These are phyloP conservation scores for Myriosclerotinia curreyana DNA, from an alignment of 2,329 filamentous ascomycete species.

Conservation along the genomic window DNA sequence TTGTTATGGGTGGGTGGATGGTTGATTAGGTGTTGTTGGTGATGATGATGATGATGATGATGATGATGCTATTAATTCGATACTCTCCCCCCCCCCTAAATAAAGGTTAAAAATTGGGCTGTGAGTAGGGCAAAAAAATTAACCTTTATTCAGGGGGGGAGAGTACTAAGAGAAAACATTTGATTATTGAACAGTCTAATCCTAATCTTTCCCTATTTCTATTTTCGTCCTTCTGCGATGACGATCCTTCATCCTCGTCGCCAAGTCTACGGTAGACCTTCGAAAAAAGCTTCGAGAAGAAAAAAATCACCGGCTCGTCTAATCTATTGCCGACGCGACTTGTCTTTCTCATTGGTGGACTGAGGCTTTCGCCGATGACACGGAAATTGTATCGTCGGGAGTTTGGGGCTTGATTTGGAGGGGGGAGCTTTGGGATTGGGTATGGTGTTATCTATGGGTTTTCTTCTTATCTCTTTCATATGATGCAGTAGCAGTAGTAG, in stretches of 20 bases:
- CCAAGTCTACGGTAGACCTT: background rate
- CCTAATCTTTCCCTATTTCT: background rate
- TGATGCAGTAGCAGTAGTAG: too few relatives aligned
- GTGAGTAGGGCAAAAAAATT: too few relatives aligned
- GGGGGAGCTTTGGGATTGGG: background rate
- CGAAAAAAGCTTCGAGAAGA: constrained; percentile 3
- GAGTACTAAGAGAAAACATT: too few relatives aligned
- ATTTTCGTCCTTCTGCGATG: constrained; percentile 9
- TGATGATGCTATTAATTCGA: too few relatives aligned
- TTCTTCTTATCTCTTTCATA: constrained; percentile 9
- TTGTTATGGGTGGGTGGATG: too few relatives aligned
- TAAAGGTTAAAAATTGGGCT: too few relatives aligned
- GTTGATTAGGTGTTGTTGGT: background rate
- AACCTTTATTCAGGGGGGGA: too few relatives aligned
- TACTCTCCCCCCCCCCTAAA: too few relatives aligned
- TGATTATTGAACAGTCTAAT: too few relatives aligned
- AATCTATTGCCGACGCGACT: background rate
- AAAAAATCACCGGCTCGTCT: background rate
- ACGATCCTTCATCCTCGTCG: constrained; percentile 8
- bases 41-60: background rate
- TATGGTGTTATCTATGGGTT: constrained; percentile 4
- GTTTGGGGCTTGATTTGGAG: background rate
- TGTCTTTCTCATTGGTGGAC: constrained; percentile 7
- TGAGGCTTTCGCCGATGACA: constrained; percentile 9
- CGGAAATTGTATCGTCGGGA: background rate